Evolutionary conservation across 805 yeast species (phyloP).

Genomic region (Wickerhamiella sergipiensis): DNA sequence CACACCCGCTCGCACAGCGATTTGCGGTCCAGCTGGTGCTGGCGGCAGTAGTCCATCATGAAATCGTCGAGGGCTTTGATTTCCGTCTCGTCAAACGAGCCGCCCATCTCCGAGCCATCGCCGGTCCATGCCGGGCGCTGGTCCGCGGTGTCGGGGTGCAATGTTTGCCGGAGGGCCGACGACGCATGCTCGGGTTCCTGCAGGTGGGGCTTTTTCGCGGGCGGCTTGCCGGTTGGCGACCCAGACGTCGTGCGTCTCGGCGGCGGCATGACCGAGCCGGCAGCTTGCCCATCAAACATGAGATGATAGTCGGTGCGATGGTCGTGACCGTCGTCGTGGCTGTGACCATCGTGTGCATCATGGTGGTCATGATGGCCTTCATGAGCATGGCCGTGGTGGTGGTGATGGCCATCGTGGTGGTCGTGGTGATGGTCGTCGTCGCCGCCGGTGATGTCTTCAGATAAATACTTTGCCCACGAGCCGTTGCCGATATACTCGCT

Average conservation of each 20-base stretch:
- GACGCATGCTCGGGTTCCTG: neutral
- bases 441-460: conserved; percentile 13
- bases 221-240: neutral
- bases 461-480: conserved; percentile 14
- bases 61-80: conserved; percentile 57
- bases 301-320: neutral
- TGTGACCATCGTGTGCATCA: neutral
- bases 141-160: neutral
- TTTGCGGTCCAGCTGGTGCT: conserved; percentile 46
- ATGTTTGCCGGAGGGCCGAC: no score
- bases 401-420: neutral
- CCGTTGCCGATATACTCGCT: conserved; percentile 3
- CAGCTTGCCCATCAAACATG: neutral
- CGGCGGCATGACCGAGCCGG: neutral
- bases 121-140: conserved; percentile 17
- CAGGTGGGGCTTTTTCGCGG: neutral
- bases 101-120: conserved; percentile 21
- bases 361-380: neutral
- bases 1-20: conserved; percentile 76
- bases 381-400: neutral
- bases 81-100: conserved; percentile 51
- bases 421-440: neutral
- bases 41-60: conserved; percentile 51
- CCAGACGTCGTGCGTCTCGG: neutral
- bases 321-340: neutral